phyloP scores from a whole-genome alignment of 2,329 filamentous ascomycete species.

The Scedosporium apiospermum region DNA sequence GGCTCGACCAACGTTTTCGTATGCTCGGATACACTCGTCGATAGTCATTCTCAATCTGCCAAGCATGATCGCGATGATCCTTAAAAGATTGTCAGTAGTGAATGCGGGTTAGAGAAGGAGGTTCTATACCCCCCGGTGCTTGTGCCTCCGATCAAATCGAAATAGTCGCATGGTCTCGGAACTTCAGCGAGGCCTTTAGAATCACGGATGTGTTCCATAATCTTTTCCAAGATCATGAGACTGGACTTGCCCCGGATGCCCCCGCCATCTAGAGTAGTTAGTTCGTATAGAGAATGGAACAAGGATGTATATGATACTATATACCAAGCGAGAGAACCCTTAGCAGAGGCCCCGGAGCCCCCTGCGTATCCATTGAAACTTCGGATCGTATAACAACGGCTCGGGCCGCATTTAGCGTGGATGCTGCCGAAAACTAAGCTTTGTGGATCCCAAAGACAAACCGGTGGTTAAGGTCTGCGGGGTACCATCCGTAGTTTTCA shows the following conservation, averaged over 20 bases:
- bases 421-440: not conserved
- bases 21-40: not conserved
- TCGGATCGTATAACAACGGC: not conserved
- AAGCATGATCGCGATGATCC: not conserved
- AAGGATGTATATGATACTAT: not conserved
- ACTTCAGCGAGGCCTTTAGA: conserved; percentile 9
- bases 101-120: not conserved
- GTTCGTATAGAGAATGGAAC: no score
- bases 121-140: conserved; percentile 16
- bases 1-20: not conserved
- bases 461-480: not conserved
- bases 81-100: not conserved
- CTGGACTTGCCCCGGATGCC: conserved; percentile 16
- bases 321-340: not conserved
- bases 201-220: conserved; percentile 14
- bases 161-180: conserved; percentile 16
- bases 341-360: not conserved
- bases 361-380: not conserved
- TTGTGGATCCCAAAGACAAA: not conserved
- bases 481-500: not conserved
- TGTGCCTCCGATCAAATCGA: conserved; percentile 19
- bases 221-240: conserved; percentile 15
- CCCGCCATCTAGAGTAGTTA: conserved; percentile 11
- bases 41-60: not conserved
- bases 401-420: not conserved